phyloP scores from a whole-genome alignment of 495 filamentous ascomycete genomes.

The Collariella sp. region DNA sequence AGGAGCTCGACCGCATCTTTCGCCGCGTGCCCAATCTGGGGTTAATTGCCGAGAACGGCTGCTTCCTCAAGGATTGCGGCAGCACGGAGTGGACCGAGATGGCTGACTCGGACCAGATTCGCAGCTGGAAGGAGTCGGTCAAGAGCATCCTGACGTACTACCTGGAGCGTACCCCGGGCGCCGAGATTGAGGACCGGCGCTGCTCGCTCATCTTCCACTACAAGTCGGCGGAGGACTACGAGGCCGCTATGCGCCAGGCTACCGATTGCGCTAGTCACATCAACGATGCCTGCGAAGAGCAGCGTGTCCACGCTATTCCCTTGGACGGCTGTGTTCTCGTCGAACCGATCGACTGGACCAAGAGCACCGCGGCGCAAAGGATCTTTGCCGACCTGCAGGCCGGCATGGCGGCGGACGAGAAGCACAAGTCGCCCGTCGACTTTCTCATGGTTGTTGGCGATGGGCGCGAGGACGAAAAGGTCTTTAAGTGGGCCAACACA shows the following conservation, averaged over 20 bases:
- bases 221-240: slow-evolving; percentile 66
- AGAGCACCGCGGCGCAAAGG: slow-evolving; percentile 65
- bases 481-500: slow-evolving; percentile 87
- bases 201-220: slow-evolving; percentile 86
- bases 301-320: slow-evolving; percentile 77
- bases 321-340: slow-evolving; percentile 67
- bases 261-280: slow-evolving; percentile 85
- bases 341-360: slow-evolving; percentile 72
- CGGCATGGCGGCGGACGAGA: slow-evolving; percentile 29
- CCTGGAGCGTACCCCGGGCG: slow-evolving; percentile 76
- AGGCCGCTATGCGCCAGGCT: slow-evolving; percentile 63
- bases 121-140: slow-evolving; percentile 70
- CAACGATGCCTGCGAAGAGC: slow-evolving; percentile 78
- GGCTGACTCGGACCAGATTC: slow-evolving; percentile 55
- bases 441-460: slow-evolving; percentile 84
- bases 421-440: slow-evolving; percentile 49
- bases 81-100: slow-evolving; percentile 62
- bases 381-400: slow-evolving; percentile 55
- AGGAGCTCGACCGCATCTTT: slow-evolving; percentile 83
- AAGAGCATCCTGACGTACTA: slow-evolving; percentile 74
- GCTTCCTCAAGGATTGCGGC: slow-evolving; percentile 68
- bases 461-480: slow-evolving; percentile 82
- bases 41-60: slow-evolving; percentile 87
- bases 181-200: slow-evolving; percentile 74
- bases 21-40: slow-evolving; percentile 67